Percentiles rank a stretch among this genome's conserved stretches.
Conservation (phyloP, 208 protist species). For the Hexamita inflata region DNA sequence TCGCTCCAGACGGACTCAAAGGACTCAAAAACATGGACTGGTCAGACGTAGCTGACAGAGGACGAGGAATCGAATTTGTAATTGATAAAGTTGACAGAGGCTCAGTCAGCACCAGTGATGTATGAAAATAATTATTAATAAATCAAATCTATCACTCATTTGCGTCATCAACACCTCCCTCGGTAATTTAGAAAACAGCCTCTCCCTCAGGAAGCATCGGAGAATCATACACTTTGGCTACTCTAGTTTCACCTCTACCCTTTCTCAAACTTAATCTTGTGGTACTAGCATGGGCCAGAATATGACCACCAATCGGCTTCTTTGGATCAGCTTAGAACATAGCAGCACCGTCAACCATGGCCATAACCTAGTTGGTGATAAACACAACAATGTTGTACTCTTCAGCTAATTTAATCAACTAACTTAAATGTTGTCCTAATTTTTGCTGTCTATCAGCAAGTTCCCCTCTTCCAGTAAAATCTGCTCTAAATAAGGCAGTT, state of each 20-base stretch:
- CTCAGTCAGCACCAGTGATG: no score
- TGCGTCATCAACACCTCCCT: constrained; percentile 83
- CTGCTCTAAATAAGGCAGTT: constrained; percentile 86
- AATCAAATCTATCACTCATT: constrained; percentile 52
- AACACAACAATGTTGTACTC: constrained; percentile 72
- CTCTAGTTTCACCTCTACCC: constrained; percentile 87
- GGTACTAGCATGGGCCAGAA: constrained; percentile 98
- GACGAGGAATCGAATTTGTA: no score
- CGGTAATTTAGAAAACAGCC: constrained; percentile 78
- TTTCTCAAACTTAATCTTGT: constrained; percentile 92
- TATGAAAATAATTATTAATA: neutral
- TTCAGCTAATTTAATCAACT: constrained; percentile 76
- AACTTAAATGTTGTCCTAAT: constrained; percentile 52
- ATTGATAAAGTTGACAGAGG: no score
- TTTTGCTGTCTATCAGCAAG: constrained; percentile 76
- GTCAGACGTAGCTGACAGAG: no score
- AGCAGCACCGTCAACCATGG: constrained; percentile 54
- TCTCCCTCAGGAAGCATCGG: constrained; percentile 91
- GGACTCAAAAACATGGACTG: no score
- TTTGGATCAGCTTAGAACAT: constrained; percentile 59
- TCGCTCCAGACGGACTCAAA: no score
- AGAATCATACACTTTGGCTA: constrained; percentile 99
- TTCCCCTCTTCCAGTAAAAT: constrained; percentile 85
- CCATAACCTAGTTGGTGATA: constrained; percentile 64
- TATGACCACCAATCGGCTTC: constrained; percentile 73